Base-by-base conservation (phyloP, 2,329 filamentous ascomycete species). In the Coleophoma crateriformis region DNA sequence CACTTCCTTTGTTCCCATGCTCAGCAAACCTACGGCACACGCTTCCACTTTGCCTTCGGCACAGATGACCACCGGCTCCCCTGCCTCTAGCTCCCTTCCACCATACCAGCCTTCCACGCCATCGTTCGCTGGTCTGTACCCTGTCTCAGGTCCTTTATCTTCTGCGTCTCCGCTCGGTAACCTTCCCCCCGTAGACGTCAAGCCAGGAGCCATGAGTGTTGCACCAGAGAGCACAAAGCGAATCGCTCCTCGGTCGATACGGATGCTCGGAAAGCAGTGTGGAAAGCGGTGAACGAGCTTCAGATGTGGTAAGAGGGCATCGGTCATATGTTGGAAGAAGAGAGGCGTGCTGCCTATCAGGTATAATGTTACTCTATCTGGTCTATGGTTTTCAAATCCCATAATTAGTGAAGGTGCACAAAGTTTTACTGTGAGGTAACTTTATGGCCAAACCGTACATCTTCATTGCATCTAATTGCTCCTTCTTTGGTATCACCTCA, bases 201-300 rank as follows among this genome's bases (percentile, higher is more conserved):
- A 70, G 0, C 94, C 94, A 0, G 94, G 94, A 1, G 90, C 92
- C 94, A 99, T 99, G 55, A 99, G 84, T 13, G 92, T 90, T 1
- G 94, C 94, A 41, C 94, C 94, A 1, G 84, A 88, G 2, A 99
- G 81, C 22, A 99, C 92, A 71, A 99, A 99, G 53, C 94, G 88
- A 64, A 99, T 97, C 5, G 94, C 94, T 54, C 94, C 94, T 45
- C 94, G 83, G 69, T 99, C 94, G 68, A 97, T 95, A 51, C 91
- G 86, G 50, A 99, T 77, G 47, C 82, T 86, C 15, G 88, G 85
- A 67, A 99, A 92, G 51, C 83, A 87, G 58, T 82, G 74, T 10
- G 94, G 94, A 73, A 92, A 97, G 60, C 86, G 81, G 76, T 99
- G 94, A 35, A 99, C 83, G 61, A 97, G 83, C 44, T 81, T 81